Percentiles rank a stretch among this genome's conserved stretches.
Conservation (phyloP, 345 rosid species). For the Populus ilicifolia region DNA sequence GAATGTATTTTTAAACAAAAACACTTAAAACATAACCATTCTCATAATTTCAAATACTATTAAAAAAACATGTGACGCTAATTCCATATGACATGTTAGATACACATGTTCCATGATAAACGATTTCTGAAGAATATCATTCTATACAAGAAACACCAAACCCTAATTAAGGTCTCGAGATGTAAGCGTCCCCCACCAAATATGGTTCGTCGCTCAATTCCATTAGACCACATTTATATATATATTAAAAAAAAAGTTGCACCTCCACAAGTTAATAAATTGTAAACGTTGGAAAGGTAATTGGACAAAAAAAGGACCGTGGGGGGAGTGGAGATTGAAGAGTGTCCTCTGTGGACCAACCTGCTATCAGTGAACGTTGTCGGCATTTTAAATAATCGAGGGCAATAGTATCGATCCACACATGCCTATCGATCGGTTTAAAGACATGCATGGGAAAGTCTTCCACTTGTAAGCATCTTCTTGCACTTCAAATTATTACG, state of each 20-base stretch:
- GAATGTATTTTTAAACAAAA: too few species aligned
- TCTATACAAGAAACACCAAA: conserved; percentile 24
- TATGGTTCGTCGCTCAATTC: background rate
- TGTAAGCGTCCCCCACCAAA: background rate
- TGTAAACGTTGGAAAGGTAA: background rate
- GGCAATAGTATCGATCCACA: background rate
- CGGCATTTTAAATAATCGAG: conserved; percentile 24
- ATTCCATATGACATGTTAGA: background rate
- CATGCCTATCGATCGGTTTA: background rate
- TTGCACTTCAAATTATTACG: too few species aligned
- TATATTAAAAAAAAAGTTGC: too few species aligned
- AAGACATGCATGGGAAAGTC: too few species aligned
- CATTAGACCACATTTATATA: background rate
- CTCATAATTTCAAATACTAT: background rate
- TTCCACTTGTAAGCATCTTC: too few species aligned
- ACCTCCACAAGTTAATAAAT: too few species aligned
- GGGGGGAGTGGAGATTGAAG: conserved; percentile 2
- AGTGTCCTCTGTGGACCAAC: conserved; percentile 21
- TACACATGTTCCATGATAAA: background rate
- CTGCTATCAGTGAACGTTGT: conserved; percentile 24
- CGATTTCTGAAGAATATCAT: background rate
- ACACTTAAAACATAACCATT: too few species aligned
- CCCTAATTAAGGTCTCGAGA: background rate
- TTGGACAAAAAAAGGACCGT: background rate
- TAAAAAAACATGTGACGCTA: conserved; percentile 17